These are phyloP conservation scores for Phaeosphaeriaceae sp. DNA, from an alignment of 2,329 filamentous ascomycete species.

Conservation along the genomic window DNA sequence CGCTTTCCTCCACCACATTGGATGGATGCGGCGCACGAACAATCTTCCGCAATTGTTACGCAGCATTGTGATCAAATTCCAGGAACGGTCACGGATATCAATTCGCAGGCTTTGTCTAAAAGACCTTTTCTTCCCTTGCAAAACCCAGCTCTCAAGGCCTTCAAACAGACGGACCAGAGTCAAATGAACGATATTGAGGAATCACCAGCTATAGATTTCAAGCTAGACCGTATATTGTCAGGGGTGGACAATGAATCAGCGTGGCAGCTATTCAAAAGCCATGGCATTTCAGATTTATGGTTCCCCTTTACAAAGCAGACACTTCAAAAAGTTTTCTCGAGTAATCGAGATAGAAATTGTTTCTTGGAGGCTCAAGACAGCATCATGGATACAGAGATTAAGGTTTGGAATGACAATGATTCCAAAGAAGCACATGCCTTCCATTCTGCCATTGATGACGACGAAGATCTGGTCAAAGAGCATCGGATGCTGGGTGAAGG, in stretches of 20 bases:
- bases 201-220: neutral
- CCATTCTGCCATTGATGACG: slow-evolving; percentile 12
- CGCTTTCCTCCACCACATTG: too few relatives aligned
- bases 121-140: too few relatives aligned
- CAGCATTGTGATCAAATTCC: too few relatives aligned
- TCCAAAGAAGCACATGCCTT: too few relatives aligned
- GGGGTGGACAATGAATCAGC: neutral
- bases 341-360: neutral
- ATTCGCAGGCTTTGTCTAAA: neutral
- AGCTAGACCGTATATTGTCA: neutral
- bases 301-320: slow-evolving; percentile 16
- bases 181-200: too few relatives aligned
- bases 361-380: slow-evolving; percentile 4
- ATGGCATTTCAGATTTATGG: slow-evolving; percentile 15
- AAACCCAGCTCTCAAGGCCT: too few relatives aligned
- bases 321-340: slow-evolving; percentile 4
- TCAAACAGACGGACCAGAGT: too few relatives aligned
- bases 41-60: too few relatives aligned
- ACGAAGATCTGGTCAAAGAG: slow-evolving; percentile 8
- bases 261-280: neutral
- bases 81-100: too few relatives aligned
- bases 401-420: neutral
- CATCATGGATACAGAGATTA: neutral
- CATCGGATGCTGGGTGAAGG: slow-evolving; percentile 12
- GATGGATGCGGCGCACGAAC: too few relatives aligned